phyloP scores from a whole-genome alignment of 495 filamentous ascomycete genomes.

The Aspergillus coremiiformis region DNA sequence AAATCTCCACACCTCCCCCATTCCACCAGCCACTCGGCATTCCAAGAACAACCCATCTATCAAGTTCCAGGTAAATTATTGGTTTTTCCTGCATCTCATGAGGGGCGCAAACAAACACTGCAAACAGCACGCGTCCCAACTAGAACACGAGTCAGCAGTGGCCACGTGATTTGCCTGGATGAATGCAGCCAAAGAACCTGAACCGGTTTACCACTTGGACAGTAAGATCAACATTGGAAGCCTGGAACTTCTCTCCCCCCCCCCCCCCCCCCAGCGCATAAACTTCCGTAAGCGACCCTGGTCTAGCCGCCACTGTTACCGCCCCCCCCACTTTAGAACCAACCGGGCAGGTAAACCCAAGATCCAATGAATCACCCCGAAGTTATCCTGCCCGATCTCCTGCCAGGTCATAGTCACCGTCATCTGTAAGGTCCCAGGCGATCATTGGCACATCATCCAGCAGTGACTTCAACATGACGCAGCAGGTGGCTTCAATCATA shows the following conservation, averaged over 20 bases:
- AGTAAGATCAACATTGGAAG: neutral
- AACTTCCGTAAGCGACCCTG: conserved; percentile 2
- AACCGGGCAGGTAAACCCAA: no score
- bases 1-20: no score
- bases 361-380: neutral
- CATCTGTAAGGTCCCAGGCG: conserved; percentile 11
- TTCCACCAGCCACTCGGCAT: neutral
- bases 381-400: neutral
- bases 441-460: conserved; percentile 6
- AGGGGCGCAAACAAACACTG: conserved; percentile 9
- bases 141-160: neutral
- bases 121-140: conserved; percentile 3
- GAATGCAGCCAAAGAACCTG: conserved; percentile 3
- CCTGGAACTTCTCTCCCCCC: no score
- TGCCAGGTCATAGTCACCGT: conserved; percentile 7
- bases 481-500: neutral
- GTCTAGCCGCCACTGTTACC: conserved; percentile 5
- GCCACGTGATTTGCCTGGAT: conserved; percentile 7
- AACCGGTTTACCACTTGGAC: conserved; percentile 1
- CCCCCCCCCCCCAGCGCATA: no score
- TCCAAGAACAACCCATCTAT: neutral
- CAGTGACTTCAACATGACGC: conserved; percentile 15
- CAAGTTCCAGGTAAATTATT: neutral
- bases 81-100: conserved; percentile 6
- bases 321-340: no score